These are phyloP conservation scores for Nakazawaea ishiwadae DNA, from an alignment of 805 yeast species.

Conservation along the genomic window DNA sequence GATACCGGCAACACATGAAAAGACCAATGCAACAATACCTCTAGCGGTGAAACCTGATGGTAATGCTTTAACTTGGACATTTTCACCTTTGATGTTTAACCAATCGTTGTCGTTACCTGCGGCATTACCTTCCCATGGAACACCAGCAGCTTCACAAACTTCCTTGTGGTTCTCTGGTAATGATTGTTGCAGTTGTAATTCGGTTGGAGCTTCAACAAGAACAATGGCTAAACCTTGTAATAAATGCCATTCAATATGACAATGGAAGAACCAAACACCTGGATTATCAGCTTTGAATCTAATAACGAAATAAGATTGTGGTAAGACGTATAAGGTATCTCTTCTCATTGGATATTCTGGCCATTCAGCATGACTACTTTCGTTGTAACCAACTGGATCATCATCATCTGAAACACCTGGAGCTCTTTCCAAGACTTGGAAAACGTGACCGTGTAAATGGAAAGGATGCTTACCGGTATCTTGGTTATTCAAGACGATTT, in stretches of 20 bases:
- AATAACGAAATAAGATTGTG: slow-evolving; percentile 80
- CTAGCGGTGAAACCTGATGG: slow-evolving; percentile 92
- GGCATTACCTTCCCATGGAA: slow-evolving; percentile 72
- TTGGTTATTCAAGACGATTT: slow-evolving; percentile 75
- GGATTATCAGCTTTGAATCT: slow-evolving; percentile 93
- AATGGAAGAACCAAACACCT: slow-evolving; percentile 98
- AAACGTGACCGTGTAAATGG: slow-evolving; percentile 93
- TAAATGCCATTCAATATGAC: slow-evolving; percentile 98
- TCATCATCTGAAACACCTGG: slow-evolving; percentile 50
- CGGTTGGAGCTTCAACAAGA: slow-evolving; percentile 78
- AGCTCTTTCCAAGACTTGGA: slow-evolving; percentile 79
- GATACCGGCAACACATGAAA: slow-evolving; percentile 82
- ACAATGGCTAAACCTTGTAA: slow-evolving; percentile 85
- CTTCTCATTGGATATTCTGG: slow-evolving; percentile 81
- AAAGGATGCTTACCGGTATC: slow-evolving; percentile 96
- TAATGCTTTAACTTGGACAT: slow-evolving; percentile 57
- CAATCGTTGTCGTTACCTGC: slow-evolving; percentile 70
- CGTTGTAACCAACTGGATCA: slow-evolving; percentile 54
- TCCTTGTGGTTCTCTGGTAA: slow-evolving; percentile 56
- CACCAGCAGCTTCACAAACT: slow-evolving; percentile 55
- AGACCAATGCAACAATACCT: slow-evolving; percentile 91
- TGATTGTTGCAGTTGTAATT: slow-evolving; percentile 56
- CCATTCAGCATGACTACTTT: slow-evolving; percentile 41
- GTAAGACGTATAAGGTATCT: slow-evolving; percentile 75
- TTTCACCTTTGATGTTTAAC: slow-evolving; percentile 70